phyloP scores from a whole-genome alignment of 2,329 filamentous ascomycete genomes.

The Volutella citrinella region DNA sequence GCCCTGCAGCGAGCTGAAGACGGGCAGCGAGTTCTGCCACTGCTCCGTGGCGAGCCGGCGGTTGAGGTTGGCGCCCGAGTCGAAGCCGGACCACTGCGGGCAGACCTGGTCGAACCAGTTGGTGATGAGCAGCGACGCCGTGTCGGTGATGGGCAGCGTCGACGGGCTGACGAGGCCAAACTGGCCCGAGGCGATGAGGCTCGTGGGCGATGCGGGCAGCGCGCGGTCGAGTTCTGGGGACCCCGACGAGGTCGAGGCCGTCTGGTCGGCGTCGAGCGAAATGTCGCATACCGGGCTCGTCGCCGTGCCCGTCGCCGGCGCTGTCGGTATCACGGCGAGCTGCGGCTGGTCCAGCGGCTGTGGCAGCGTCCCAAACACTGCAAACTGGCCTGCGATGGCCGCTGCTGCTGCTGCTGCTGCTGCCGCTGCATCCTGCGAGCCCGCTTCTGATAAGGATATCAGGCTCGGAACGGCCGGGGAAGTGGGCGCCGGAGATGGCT shows the following conservation, averaged over 20 bases:
- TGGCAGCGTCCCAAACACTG: too few species aligned
- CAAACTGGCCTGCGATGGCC: too few species aligned
- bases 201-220: not conserved
- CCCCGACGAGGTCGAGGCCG: too few species aligned
- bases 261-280: not conserved
- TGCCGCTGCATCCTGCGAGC: not conserved
- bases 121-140: slow-evolving; percentile 32
- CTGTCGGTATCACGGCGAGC: not conserved
- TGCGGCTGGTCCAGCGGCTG: not conserved
- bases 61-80: slow-evolving; percentile 37
- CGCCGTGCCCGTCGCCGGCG: not conserved
- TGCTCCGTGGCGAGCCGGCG: slow-evolving; percentile 34
- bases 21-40: slow-evolving; percentile 34
- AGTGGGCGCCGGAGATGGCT: not conserved
- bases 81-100: slow-evolving; percentile 39
- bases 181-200: slow-evolving; percentile 9
- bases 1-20: slow-evolving; percentile 37
- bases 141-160: slow-evolving; percentile 25
- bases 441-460: not conserved
- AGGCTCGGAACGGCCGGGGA: too few species aligned
- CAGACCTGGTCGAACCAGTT: slow-evolving; percentile 41
- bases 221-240: not conserved
- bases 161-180: slow-evolving; percentile 14
- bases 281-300: not conserved
- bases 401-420: not conserved